A percentile compares a stretch with the other conserved stretches of the same genome.
Conservation (phyloP, 2,329 filamentous ascomycete genomes). For the Fusarium xyrophilum region DNA sequence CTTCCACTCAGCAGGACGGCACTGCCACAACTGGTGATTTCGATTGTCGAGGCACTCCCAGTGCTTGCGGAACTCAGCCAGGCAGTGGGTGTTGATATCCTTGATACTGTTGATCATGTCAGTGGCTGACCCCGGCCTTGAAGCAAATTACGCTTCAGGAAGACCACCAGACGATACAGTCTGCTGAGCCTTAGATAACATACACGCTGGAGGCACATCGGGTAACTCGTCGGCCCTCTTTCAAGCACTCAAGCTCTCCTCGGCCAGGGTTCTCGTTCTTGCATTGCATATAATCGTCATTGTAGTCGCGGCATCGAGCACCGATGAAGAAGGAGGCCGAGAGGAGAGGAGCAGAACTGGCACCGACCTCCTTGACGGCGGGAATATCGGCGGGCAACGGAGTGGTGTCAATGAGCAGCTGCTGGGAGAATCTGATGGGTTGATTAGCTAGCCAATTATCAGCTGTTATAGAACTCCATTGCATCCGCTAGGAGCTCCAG, state of each 20-base stretch:
- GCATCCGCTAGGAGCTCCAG: conserved; percentile 3
- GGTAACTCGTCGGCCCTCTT: conserved; percentile 95
- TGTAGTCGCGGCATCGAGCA: conserved; percentile 90
- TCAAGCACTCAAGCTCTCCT: conserved; percentile 93
- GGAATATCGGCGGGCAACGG: conserved; percentile 92
- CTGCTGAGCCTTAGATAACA: conserved; percentile 49
- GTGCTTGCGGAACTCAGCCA: conserved; percentile 89
- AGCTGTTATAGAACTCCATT: conserved; percentile 35
- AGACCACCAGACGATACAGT: background rate
- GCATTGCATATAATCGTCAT: conserved; percentile 99
- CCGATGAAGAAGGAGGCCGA: conserved; percentile 97
- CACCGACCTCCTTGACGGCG: conserved; percentile 90
- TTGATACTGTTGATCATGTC: conserved; percentile 68
- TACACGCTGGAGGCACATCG: conserved; percentile 97
- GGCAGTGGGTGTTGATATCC: conserved; percentile 94
- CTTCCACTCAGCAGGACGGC: conserved; percentile 83
- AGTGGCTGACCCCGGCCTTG: conserved; percentile 8
- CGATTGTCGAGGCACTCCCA: conserved; percentile 97
- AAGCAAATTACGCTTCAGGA: background rate
- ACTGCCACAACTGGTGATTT: conserved; percentile 98
- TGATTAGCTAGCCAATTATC: conserved; percentile 42
- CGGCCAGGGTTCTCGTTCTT: conserved; percentile 91
- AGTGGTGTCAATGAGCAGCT: conserved; percentile 92
- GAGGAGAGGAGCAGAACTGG: conserved; percentile 88
- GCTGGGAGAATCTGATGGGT: conserved; percentile 83